Percentiles rank a stretch among this genome's conserved stretches.
Conservation (phyloP, 164 flowering plant genomes). For the Annona cherimola region DNA sequence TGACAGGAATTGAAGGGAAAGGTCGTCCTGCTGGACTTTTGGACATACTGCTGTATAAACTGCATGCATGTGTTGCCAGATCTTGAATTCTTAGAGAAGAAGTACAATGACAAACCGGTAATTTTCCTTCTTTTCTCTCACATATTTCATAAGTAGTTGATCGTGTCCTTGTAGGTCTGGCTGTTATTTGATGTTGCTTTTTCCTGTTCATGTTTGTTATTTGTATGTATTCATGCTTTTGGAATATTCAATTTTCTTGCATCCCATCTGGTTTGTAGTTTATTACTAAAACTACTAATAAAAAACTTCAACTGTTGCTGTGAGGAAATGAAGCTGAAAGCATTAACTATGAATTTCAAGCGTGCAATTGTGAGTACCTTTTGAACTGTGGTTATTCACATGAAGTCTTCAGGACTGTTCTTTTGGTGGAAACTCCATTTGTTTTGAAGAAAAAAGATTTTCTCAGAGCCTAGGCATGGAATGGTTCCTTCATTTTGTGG, state of each 20-base stretch:
- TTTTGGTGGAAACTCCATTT: not conserved
- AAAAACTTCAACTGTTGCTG: too few relatives aligned
- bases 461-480: not conserved
- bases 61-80: conserved; percentile 98
- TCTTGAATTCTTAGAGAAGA: conserved; percentile 86
- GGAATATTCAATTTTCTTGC: not conserved
- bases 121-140: conserved; percentile 1
- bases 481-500: not conserved
- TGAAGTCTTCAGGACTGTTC: not conserved
- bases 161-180: not conserved
- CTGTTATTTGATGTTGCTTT: not conserved
- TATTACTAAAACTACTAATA: too few relatives aligned
- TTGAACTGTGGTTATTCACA: not conserved
- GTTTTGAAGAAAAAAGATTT: not conserved
- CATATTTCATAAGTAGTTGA: conserved; percentile 39
- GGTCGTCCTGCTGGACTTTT: conserved; percentile 91
- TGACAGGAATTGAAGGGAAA: conserved; percentile 80
- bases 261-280: too few relatives aligned
- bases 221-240: not conserved
- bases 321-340: not conserved
- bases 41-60: conserved; percentile 98
- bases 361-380: not conserved
- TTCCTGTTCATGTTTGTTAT: not conserved
- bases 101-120: conserved; percentile 82
- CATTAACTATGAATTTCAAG: not conserved